phyloP scores from a whole-genome alignment of 768 basidiomycete genomes.

The Trametes gibbosa region DNA sequence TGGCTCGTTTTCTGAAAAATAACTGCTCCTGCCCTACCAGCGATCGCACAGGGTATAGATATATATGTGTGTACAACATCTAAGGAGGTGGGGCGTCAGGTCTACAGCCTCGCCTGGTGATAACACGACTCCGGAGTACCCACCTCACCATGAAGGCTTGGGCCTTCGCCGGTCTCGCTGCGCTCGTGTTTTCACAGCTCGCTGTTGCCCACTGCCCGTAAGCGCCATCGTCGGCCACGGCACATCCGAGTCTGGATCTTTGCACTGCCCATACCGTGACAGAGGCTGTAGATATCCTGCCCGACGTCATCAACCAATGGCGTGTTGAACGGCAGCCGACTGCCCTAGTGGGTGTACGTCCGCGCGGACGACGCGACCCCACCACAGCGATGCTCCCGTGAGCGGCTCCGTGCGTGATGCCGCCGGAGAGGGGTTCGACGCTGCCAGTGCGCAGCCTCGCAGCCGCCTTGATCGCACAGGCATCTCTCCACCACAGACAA shows the following conservation, averaged over 20 bases:
- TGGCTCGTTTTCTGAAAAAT: too few species aligned
- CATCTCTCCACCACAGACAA: constrained; percentile 18
- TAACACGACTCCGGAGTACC: neutral
- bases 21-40: too few species aligned
- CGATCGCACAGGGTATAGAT: neutral
- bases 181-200: constrained; percentile 18
- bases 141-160: constrained; percentile 21
- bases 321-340: constrained; percentile 18
- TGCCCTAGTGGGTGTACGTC: constrained; percentile 31
- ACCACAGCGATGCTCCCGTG: constrained; percentile 29
- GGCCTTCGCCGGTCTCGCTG: constrained; percentile 20
- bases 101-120: neutral
- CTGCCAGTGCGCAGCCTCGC: too few species aligned
- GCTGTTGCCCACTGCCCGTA: constrained; percentile 24
- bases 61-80: neutral
- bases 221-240: too few species aligned
- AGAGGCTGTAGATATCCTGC: constrained; percentile 30
- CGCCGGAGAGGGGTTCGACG: neutral
- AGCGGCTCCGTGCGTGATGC: constrained; percentile 24
- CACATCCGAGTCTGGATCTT: too few species aligned
- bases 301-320: constrained; percentile 28
- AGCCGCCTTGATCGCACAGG: neutral
- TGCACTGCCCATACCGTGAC: too few species aligned
- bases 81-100: neutral
- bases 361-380: constrained; percentile 29